A percentile compares a stretch with the other conserved stretches of the same genome.
These are phyloP conservation scores for Xylariaceae sp. DNA, from an alignment of 2,329 filamentous ascomycete genomes.

Conservation along the genomic window DNA sequence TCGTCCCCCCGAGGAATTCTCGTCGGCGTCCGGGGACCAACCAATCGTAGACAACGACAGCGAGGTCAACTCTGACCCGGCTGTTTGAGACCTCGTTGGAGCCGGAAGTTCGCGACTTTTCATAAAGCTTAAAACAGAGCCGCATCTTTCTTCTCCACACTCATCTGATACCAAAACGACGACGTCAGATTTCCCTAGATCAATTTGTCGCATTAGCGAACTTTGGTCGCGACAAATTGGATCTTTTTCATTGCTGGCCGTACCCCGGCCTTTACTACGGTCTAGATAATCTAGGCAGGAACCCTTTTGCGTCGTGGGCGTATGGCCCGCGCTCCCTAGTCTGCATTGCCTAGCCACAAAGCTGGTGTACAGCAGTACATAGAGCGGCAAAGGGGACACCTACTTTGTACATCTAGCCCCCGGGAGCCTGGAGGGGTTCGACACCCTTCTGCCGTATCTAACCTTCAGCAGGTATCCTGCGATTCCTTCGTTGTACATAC, in stretches of 20 bases:
- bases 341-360: background rate
- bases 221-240: too few species aligned
- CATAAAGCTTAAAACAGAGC: slow-evolving; percentile 27
- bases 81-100: slow-evolving; percentile 20
- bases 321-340: background rate
- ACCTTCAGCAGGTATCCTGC: too few species aligned
- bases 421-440: background rate
- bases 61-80: slow-evolving; percentile 12
- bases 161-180: slow-evolving; percentile 22
- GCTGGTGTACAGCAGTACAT: background rate
- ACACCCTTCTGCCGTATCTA: too few species aligned
- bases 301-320: too few species aligned
- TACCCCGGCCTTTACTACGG: too few species aligned
- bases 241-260: too few species aligned
- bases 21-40: slow-evolving; percentile 23
- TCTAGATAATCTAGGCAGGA: too few species aligned
- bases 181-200: slow-evolving; percentile 19
- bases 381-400: background rate
- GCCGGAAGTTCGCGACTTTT: slow-evolving; percentile 27
- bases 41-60: slow-evolving; percentile 21
- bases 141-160: slow-evolving; percentile 28
- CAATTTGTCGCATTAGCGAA: too few species aligned
- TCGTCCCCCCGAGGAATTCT: slow-evolving; percentile 31
- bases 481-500: too few species aligned
- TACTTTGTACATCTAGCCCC: background rate